Evolutionary conservation across 345 rosid species (phyloP).

Genomic region (Populus davidiana): DNA sequence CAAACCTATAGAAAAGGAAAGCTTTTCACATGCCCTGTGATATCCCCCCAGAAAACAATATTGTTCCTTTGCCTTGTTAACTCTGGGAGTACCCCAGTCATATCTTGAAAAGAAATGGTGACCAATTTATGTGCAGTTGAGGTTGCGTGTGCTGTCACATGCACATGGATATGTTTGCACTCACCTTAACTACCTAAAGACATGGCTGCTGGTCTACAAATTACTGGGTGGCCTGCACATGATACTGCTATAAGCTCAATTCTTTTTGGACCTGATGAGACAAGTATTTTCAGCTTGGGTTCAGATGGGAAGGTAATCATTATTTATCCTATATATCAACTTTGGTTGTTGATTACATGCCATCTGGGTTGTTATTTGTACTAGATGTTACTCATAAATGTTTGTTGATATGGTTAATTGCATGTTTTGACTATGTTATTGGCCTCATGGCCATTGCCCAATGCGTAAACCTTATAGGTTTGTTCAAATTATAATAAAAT

Average conservation of each 20-base stretch:
- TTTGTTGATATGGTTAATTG: not conserved
- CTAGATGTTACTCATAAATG: not conserved
- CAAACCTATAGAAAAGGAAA: too few relatives aligned
- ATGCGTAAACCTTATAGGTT: not conserved
- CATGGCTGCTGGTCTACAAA: slow-evolving; percentile 73
- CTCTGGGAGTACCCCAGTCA: slow-evolving; percentile 1
- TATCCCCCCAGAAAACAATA: not conserved
- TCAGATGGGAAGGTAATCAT: slow-evolving; percentile 57
- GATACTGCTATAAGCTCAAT: slow-evolving; percentile 67
- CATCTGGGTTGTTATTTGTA: not conserved
- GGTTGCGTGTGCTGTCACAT: not conserved
- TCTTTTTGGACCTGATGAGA: slow-evolving; percentile 67
- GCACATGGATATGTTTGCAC: not conserved
- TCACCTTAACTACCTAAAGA: slow-evolving; percentile 53
- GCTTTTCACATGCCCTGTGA: too few relatives aligned
- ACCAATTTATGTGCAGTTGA: not conserved
- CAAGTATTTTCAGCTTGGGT: slow-evolving; percentile 70
- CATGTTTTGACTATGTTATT: too few relatives aligned
- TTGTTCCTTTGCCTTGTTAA: not conserved
- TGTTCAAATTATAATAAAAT: not conserved
- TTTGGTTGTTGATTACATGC: not conserved
- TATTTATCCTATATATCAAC: not conserved
- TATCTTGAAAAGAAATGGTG: not conserved
- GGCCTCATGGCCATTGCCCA: too few relatives aligned
- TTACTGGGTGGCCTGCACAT: slow-evolving; percentile 81